Percentiles rank a stretch among this genome's conserved stretches.
phyloP scores from a whole-genome alignment of 2,329 filamentous ascomycete genomes.

The Mollisia scopiformis region DNA sequence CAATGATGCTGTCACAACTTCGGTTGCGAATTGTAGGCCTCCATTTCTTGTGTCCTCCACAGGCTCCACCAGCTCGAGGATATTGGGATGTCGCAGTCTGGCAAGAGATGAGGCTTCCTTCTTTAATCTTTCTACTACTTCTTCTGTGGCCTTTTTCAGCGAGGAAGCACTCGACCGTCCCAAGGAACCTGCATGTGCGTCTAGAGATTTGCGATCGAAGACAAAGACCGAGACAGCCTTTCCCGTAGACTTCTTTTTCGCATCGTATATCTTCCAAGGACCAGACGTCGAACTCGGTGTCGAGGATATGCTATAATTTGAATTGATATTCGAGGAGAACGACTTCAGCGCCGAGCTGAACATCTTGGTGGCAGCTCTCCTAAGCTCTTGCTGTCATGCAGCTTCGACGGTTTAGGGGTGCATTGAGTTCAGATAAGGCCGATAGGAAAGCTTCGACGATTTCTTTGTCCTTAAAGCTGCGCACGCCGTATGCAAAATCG shows the following conservation, averaged over 20 bases:
- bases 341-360: slow-evolving; percentile 80
- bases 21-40: slow-evolving; percentile 93
- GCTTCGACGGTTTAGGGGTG: slow-evolving; percentile 1
- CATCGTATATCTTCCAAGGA: slow-evolving; percentile 97
- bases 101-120: slow-evolving; percentile 90
- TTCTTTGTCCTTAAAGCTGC: background rate
- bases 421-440: background rate
- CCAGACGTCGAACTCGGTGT: slow-evolving; percentile 80
- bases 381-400: slow-evolving; percentile 7
- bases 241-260: slow-evolving; percentile 93
- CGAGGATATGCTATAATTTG: slow-evolving; percentile 84
- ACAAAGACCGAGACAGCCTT: slow-evolving; percentile 91
- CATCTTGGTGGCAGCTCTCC: slow-evolving; percentile 24
- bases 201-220: slow-evolving; percentile 87
- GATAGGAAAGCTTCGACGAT: background rate
- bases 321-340: slow-evolving; percentile 88
- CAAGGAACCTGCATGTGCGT: slow-evolving; percentile 66
- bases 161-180: slow-evolving; percentile 66
- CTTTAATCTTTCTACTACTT: slow-evolving; percentile 87
- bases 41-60: slow-evolving; percentile 92
- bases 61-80: slow-evolving; percentile 91
- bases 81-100: slow-evolving; percentile 84
- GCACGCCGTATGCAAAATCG: background rate
- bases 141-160: slow-evolving; percentile 81
- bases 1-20: slow-evolving; percentile 87